phyloP scores from a whole-genome alignment of 2,329 filamentous ascomycete species.

The Aspergillus spinulosporus region DNA sequence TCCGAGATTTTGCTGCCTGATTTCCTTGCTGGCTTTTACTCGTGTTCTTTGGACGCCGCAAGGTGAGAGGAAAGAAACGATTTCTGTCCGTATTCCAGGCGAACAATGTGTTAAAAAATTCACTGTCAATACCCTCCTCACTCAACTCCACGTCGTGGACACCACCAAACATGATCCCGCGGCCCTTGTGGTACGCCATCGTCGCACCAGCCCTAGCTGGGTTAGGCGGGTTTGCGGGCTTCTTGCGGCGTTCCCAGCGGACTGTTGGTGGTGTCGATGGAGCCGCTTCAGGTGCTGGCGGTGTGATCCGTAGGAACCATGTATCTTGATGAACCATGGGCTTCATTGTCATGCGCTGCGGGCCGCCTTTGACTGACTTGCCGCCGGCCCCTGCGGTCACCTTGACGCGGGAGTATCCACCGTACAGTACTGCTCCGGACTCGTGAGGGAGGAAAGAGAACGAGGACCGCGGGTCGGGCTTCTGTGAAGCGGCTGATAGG shows the following conservation, averaged over 20 bases:
- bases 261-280: conserved; percentile 68
- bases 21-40: conserved; percentile 59
- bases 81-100: conserved; percentile 96
- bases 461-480: conserved; percentile 86
- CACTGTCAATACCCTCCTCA: conserved; percentile 93
- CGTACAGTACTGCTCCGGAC: conserved; percentile 82
- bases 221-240: conserved; percentile 82
- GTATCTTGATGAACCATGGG: conserved; percentile 93
- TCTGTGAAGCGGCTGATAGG: conserved; percentile 74
- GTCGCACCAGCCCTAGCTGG: conserved; percentile 84
- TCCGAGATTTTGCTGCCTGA: conserved; percentile 52
- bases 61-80: conserved; percentile 79
- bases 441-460: conserved; percentile 93
- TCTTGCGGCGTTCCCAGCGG: conserved; percentile 91
- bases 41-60: conserved; percentile 71
- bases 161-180: conserved; percentile 90
- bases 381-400: conserved; percentile 54
- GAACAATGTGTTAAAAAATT: conserved; percentile 91
- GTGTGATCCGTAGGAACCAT: conserved; percentile 82
- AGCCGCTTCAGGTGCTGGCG: conserved; percentile 66
- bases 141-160: conserved; percentile 90
- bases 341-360: conserved; percentile 70
- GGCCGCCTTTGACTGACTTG: conserved; percentile 64
- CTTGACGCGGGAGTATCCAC: conserved; percentile 92
- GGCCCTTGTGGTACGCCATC: conserved; percentile 90